Conservation (phyloP, 352 stramenopile genomes). For the Pythium grandisporangium region DNA sequence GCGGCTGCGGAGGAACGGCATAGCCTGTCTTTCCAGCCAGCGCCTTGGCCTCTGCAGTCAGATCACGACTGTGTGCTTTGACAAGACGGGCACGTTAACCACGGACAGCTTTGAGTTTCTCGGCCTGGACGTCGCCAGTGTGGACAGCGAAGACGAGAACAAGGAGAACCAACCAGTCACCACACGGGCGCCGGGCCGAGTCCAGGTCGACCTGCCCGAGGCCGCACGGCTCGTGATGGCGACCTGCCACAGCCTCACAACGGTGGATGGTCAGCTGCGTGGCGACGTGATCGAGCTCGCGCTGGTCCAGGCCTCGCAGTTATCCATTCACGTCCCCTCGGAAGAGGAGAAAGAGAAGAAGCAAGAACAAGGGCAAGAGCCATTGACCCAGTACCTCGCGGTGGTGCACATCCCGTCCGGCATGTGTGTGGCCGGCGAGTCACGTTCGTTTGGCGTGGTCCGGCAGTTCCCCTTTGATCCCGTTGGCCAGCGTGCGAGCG, state of each 20-base stretch:
- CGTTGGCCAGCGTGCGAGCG: constrained; percentile 23
- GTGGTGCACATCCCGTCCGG: too few relatives aligned
- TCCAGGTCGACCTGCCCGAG: not conserved
- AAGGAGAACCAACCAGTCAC: not conserved
- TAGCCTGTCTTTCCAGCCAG: constrained; percentile 51
- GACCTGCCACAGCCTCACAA: constrained; percentile 27
- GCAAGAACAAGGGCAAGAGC: too few relatives aligned
- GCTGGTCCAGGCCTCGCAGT: constrained; percentile 30
- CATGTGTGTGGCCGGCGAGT: too few relatives aligned
- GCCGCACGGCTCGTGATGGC: constrained; percentile 18
- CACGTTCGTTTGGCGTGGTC: constrained; percentile 22
- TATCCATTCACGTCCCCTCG: too few relatives aligned
- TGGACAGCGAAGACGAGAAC: not conserved
- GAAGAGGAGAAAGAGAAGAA: too few relatives aligned
- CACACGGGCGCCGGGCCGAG: too few relatives aligned
- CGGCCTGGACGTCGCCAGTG: constrained; percentile 11
- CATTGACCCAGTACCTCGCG: too few relatives aligned
- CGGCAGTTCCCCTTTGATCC: constrained; percentile 31
- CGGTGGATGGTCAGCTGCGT: constrained; percentile 15
- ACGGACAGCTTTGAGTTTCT: constrained; percentile 23
- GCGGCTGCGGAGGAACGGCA: constrained; percentile 24
- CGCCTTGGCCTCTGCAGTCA: constrained; percentile 29
- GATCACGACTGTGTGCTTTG: constrained; percentile 34
- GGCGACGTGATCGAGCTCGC: constrained; percentile 29
- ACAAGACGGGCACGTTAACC: constrained; percentile 43